A percentile compares a stretch with the other conserved stretches of the same genome.
Conservation (phyloP, 2,329 filamentous ascomycete genomes). For the Juglanconis oblonga region DNA sequence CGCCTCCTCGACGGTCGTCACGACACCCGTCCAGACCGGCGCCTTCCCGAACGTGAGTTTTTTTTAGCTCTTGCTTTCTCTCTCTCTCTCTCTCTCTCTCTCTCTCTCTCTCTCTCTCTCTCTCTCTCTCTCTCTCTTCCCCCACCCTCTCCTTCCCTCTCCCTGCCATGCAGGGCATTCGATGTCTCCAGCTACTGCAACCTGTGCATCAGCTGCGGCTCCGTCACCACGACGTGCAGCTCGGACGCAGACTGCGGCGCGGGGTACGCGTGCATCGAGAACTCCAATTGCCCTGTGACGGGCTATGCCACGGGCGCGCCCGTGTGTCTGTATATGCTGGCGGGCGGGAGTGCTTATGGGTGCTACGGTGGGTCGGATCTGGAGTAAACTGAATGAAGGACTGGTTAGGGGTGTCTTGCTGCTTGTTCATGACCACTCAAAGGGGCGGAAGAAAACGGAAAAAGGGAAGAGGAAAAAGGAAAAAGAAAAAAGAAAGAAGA, state of each 20-base stretch:
- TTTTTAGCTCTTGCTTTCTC: neutral
- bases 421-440: too few relatives aligned
- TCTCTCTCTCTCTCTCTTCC: too few relatives aligned
- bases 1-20: neutral
- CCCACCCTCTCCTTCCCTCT: neutral
- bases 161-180: constrained; percentile 6
- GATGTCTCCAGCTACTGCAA: constrained; percentile 14
- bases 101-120: too few relatives aligned
- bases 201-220: constrained; percentile 9
- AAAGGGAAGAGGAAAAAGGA: too few relatives aligned
- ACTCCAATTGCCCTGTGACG: constrained; percentile 12
- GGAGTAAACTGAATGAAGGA: too few relatives aligned
- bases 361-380: constrained; percentile 6
- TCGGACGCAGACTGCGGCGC: constrained; percentile 13
- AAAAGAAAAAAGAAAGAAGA: too few relatives aligned
- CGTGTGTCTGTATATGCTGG: constrained; percentile 17
- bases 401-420: too few relatives aligned
- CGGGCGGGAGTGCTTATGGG: constrained; percentile 2
- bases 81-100: neutral
- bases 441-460: too few relatives aligned
- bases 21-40: constrained; percentile 15
- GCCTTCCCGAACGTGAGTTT: constrained; percentile 14
- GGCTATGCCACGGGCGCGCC: constrained; percentile 6
- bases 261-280: constrained; percentile 13
- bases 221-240: constrained; percentile 5